These are phyloP conservation scores for Carex arenaria DNA, from an alignment of 202 grass and related monocot species.

Conservation along the genomic window DNA sequence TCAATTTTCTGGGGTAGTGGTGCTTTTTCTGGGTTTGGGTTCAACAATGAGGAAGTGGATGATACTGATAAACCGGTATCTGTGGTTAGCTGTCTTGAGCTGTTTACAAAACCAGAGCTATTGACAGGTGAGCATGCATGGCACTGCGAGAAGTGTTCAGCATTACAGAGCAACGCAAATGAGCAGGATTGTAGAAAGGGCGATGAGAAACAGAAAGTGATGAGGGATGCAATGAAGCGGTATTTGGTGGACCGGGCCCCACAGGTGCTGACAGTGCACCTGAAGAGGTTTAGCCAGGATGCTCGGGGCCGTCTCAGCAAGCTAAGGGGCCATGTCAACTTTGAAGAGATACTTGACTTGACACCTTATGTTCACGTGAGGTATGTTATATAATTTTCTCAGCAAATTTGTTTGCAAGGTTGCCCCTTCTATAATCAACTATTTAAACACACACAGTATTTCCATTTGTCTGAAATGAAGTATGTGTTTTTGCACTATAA, in stretches of 20 bases:
- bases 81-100: constrained; percentile 68
- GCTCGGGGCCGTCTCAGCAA: constrained; percentile 68
- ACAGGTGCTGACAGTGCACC: constrained; percentile 70
- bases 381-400: constrained; percentile 33
- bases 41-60: constrained; percentile 62
- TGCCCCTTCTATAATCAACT: neutral
- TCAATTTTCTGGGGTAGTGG: constrained; percentile 65
- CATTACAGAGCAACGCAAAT: constrained; percentile 1
- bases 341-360: constrained; percentile 81
- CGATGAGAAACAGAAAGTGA: constrained; percentile 25
- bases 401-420: neutral
- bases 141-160: constrained; percentile 82
- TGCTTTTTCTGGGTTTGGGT: constrained; percentile 26
- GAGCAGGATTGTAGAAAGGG: neutral
- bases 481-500: no score
- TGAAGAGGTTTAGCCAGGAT: constrained; percentile 96
- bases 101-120: constrained; percentile 77
- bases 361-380: constrained; percentile 66
- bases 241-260: constrained; percentile 70
- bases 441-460: neutral
- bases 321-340: constrained; percentile 76
- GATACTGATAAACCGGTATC: constrained; percentile 59
- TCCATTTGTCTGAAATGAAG: neutral
- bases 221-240: constrained; percentile 83
- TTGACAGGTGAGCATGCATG: constrained; percentile 72